Conservation (phyloP, 257 asterid genomes). For the Solanum pinnatisectum region DNA sequence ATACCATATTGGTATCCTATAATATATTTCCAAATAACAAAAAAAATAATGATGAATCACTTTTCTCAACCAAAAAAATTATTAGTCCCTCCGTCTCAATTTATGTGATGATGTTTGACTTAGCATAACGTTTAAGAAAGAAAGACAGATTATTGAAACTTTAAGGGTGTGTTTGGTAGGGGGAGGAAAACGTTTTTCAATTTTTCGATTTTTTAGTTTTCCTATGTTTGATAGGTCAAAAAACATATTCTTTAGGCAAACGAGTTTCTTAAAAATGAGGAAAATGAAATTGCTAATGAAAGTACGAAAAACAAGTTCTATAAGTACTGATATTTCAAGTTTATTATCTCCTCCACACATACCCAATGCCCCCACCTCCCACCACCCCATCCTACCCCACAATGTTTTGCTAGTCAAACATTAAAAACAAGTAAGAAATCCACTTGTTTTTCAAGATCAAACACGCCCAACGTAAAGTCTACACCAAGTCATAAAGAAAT, state of each 20-base stretch:
- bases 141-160: background rate
- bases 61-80: background rate
- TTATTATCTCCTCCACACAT: background rate
- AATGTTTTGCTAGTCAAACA: background rate
- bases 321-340: background rate
- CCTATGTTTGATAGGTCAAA: background rate
- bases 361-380: background rate
- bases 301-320: background rate
- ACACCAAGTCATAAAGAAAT: background rate
- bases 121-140: background rate
- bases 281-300: background rate
- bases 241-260: background rate
- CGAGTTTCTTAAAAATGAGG: fast-evolving
- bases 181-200: background rate
- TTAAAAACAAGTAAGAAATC: background rate
- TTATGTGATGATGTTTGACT: background rate
- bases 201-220: background rate
- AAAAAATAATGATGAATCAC: background rate
- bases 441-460: background rate
- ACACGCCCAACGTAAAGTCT: background rate
- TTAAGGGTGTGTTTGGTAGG: background rate
- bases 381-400: background rate
- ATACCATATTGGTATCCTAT: conserved; percentile 80
- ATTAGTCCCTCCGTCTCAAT: background rate
- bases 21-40: background rate